A percentile compares a stretch with the other conserved stretches of the same genome.
These are phyloP conservation scores for Symmetrospora coprosmae DNA, from an alignment of 768 basidiomycete species.

Conservation along the genomic window DNA sequence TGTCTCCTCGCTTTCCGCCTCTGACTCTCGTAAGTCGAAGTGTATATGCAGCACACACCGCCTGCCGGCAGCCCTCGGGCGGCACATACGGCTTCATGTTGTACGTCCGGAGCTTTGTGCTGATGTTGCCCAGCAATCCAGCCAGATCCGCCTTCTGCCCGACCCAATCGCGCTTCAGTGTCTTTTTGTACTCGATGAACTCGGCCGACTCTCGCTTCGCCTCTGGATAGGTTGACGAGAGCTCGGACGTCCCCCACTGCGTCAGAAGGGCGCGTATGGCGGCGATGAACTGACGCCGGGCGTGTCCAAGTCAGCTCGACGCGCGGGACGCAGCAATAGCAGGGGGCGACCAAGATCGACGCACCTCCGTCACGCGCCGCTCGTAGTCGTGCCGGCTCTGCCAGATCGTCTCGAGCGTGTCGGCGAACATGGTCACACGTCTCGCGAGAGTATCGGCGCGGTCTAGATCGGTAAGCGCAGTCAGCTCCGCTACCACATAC, in stretches of 20 bases:
- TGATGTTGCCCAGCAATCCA: slow-evolving; percentile 78
- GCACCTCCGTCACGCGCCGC: slow-evolving; percentile 58
- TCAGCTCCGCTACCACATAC: no score
- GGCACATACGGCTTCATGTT: slow-evolving; percentile 71
- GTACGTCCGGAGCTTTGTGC: slow-evolving; percentile 86
- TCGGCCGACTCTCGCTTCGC: slow-evolving; percentile 56
- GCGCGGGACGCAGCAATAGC: background rate
- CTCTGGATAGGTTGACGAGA: background rate
- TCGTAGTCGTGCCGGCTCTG: slow-evolving; percentile 80
- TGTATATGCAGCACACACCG: slow-evolving; percentile 38
- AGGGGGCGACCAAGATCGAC: background rate
- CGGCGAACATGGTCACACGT: slow-evolving; percentile 87
- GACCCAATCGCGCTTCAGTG: slow-evolving; percentile 72
- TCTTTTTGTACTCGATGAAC: slow-evolving; percentile 69
- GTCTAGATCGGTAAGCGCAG: slow-evolving; percentile 50
- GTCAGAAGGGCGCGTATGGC: slow-evolving; percentile 20
- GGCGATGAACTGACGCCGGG: slow-evolving; percentile 1
- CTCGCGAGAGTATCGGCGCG: slow-evolving; percentile 88
- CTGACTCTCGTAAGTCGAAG: background rate
- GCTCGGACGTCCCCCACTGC: background rate
- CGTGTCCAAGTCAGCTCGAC: no score
- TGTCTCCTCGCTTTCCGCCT: no score
- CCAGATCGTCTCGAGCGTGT: slow-evolving; percentile 88
- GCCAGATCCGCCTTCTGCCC: slow-evolving; percentile 75
- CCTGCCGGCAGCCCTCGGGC: slow-evolving; percentile 51